phyloP scores from a whole-genome alignment of 257 asterid species.

The Mitragyna speciosa region DNA sequence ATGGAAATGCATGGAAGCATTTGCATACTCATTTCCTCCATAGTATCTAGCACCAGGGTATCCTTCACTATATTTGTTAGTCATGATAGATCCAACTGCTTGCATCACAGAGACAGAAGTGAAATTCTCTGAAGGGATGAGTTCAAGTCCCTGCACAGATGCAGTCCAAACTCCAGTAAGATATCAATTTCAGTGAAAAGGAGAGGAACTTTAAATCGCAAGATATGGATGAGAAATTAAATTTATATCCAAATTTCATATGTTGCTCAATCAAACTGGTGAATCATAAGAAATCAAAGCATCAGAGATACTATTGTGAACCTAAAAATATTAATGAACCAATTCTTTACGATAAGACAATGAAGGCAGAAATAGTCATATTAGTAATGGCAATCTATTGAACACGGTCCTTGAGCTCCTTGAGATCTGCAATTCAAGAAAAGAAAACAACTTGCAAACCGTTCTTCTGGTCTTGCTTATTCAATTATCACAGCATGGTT shows the following conservation, averaged over 20 bases:
- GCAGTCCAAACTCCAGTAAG: conserved; percentile 15
- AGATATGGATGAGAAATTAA: too few relatives aligned
- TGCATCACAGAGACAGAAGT: conserved; percentile 89
- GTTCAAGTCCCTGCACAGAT: conserved; percentile 67
- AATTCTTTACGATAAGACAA: background rate
- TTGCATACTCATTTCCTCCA: conserved; percentile 77
- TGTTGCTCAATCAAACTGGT: background rate
- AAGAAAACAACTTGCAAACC: background rate
- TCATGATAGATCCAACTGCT: conserved; percentile 94
- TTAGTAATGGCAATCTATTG: background rate
- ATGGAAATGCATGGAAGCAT: background rate
- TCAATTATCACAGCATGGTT: background rate
- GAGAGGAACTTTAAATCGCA: background rate
- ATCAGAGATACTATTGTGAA: background rate
- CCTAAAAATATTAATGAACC: background rate
- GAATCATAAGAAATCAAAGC: background rate
- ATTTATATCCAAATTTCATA: background rate
- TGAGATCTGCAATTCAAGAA: background rate
- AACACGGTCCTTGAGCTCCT: background rate
- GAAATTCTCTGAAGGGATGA: conserved; percentile 87
- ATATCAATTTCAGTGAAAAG: conserved; percentile 1
- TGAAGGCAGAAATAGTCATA: background rate
- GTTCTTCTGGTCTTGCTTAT: background rate
- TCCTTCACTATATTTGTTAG: conserved; percentile 95
- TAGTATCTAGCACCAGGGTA: conserved; percentile 94